These are phyloP conservation scores for Lentinula guzmanii DNA, from an alignment of 768 basidiomycete genomes.

Conservation along the genomic window DNA sequence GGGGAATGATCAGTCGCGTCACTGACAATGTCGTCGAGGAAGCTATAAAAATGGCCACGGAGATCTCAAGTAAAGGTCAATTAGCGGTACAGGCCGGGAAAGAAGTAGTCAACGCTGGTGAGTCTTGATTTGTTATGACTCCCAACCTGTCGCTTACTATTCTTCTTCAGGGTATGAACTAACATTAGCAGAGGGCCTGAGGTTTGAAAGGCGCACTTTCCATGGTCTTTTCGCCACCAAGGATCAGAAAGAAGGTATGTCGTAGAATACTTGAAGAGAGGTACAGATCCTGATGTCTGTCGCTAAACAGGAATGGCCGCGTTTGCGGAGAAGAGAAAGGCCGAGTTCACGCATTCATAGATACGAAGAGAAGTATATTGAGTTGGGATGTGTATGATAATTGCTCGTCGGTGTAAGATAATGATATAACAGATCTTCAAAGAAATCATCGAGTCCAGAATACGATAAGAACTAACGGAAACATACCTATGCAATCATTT, in stretches of 20 bases:
- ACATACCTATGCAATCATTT: not conserved
- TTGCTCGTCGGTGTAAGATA: not conserved
- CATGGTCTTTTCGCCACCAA: slow-evolving; percentile 88
- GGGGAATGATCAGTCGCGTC: slow-evolving; percentile 85
- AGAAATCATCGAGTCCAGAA: not conserved
- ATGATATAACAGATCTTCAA: not conserved
- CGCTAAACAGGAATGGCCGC: slow-evolving; percentile 78
- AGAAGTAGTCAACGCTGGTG: slow-evolving; percentile 90
- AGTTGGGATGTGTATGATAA: slow-evolving; percentile 1
- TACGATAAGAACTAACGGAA: not conserved
- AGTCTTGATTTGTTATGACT: slow-evolving; percentile 6
- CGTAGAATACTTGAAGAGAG: not conserved
- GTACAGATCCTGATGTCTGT: not conserved
- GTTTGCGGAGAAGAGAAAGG: slow-evolving; percentile 89
- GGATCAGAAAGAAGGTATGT: slow-evolving; percentile 90
- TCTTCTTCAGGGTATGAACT: slow-evolving; percentile 66
- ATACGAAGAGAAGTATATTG: not conserved
- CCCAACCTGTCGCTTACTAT: not conserved
- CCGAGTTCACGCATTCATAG: slow-evolving; percentile 68
- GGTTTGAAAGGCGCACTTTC: slow-evolving; percentile 87
- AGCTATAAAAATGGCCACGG: slow-evolving; percentile 73
- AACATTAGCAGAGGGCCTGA: slow-evolving; percentile 73
- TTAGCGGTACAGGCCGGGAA: slow-evolving; percentile 84
- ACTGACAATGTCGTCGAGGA: slow-evolving; percentile 83
- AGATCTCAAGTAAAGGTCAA: slow-evolving; percentile 77